These are phyloP conservation scores for Fusarium hostae DNA, from an alignment of 2,329 filamentous ascomycete species.

Conservation along the genomic window DNA sequence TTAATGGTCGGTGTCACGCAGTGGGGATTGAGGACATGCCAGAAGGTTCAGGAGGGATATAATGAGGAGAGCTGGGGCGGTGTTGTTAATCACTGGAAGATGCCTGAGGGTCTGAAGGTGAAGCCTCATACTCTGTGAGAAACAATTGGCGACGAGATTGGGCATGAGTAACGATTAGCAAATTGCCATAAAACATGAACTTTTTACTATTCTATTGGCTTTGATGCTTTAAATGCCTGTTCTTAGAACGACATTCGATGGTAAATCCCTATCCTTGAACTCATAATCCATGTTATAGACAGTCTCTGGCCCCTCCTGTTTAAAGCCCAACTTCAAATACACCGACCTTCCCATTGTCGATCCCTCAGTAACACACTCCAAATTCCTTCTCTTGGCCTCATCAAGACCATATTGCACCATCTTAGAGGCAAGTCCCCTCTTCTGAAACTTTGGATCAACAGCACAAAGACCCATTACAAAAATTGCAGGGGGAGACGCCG, in stretches of 20 bases:
- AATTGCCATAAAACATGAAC: neutral
- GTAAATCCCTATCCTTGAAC: conserved; percentile 50
- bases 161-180: neutral
- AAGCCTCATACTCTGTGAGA: conserved; percentile 36
- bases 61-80: conserved; percentile 84
- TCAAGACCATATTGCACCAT: conserved; percentile 61
- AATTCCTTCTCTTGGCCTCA: conserved; percentile 53
- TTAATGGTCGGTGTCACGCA: conserved; percentile 78
- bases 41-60: conserved; percentile 73
- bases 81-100: conserved; percentile 70
- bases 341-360: conserved; percentile 60
- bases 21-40: conserved; percentile 71
- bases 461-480: conserved; percentile 63
- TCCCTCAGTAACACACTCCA: conserved; percentile 59
- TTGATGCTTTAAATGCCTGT: conserved; percentile 43
- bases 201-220: neutral
- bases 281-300: conserved; percentile 57
- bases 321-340: conserved; percentile 60
- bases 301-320: conserved; percentile 54
- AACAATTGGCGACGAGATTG: neutral
- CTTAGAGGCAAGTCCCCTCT: conserved; percentile 57
- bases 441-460: conserved; percentile 65
- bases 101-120: conserved; percentile 51
- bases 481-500: conserved; percentile 54
- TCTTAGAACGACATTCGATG: conserved; percentile 61